phyloP scores from a whole-genome alignment of 2,329 filamentous ascomycete species.

The Chrysosporium keratinophilum region DNA sequence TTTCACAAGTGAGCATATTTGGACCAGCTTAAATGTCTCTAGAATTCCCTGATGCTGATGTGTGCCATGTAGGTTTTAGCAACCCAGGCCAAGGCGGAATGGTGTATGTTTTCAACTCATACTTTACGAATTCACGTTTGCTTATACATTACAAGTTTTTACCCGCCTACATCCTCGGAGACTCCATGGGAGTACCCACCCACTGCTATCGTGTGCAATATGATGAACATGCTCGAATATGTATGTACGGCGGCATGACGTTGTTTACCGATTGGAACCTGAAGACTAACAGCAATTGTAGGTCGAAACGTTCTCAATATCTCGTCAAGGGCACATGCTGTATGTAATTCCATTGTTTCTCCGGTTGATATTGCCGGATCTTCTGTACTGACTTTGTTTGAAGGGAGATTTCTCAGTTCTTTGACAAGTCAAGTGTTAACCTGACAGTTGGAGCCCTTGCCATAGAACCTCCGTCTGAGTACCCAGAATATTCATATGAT shows the following conservation, averaged over 20 bases:
- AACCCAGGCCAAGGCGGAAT: background rate
- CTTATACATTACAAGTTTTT: background rate
- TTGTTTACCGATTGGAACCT: background rate
- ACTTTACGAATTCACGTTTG: background rate
- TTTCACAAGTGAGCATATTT: slow-evolving; percentile 25
- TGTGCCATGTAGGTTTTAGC: background rate
- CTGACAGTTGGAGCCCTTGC: slow-evolving; percentile 7
- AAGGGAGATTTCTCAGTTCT: background rate
- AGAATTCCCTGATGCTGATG: background rate
- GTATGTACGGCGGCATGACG: slow-evolving; percentile 7
- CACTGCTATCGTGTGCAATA: too few species aligned
- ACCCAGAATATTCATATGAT: background rate
- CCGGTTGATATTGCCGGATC: too few species aligned
- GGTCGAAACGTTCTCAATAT: slow-evolving; percentile 31
- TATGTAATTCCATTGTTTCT: slow-evolving; percentile 1
- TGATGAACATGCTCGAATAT: slow-evolving; percentile 4
- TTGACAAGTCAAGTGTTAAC: background rate
- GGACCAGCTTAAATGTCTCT: background rate
- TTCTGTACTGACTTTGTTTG: background rate
- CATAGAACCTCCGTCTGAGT: background rate
- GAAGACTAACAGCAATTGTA: slow-evolving; percentile 14
- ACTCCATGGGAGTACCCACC: slow-evolving; percentile 12
- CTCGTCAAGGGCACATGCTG: slow-evolving; percentile 24
- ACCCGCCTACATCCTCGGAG: slow-evolving; percentile 3
- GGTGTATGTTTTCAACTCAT: slow-evolving; percentile 7